These are phyloP conservation scores for Intubia oerlemansii DNA, from an alignment of 2,329 filamentous ascomycete species.

Conservation along the genomic window DNA sequence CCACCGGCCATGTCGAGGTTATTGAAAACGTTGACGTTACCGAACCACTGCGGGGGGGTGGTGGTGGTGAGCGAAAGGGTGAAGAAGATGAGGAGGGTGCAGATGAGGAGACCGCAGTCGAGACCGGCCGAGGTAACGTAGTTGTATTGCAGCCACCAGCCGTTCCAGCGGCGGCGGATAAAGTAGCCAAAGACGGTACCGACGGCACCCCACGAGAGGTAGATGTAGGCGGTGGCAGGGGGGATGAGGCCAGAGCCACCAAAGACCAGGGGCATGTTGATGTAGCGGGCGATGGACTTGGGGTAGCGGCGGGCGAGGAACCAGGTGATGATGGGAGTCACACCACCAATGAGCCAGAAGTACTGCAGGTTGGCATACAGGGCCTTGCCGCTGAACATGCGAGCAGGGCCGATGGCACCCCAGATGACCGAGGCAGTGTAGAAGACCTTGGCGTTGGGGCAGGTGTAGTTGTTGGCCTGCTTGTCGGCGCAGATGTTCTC, in stretches of 20 bases:
- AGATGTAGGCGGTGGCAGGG: constrained; percentile 49
- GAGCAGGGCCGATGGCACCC: constrained; percentile 49
- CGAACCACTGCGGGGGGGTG: constrained; percentile 38
- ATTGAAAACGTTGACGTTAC: constrained; percentile 20
- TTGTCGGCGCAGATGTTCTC: constrained; percentile 33
- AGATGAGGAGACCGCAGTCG: constrained; percentile 44
- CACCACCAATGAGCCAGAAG: constrained; percentile 48
- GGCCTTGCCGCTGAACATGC: constrained; percentile 43
- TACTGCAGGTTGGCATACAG: constrained; percentile 44
- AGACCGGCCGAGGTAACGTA: constrained; percentile 53
- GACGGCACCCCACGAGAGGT: constrained; percentile 47
- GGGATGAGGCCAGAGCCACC: constrained; percentile 42
- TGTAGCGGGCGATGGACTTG: constrained; percentile 37
- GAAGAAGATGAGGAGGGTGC: constrained; percentile 49
- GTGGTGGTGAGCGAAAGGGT: constrained; percentile 38
- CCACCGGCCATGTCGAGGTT: constrained; percentile 4
- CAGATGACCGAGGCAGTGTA: constrained; percentile 53
- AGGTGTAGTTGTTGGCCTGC: constrained; percentile 34
- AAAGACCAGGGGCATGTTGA: constrained; percentile 48
- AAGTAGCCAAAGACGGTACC: constrained; percentile 48
- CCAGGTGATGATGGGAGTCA: constrained; percentile 42
- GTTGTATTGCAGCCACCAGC: constrained; percentile 64
- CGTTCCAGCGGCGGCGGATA: constrained; percentile 40
- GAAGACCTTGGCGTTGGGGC: constrained; percentile 31
- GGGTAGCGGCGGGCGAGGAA: constrained; percentile 39